A percentile compares a stretch with the other conserved stretches of the same genome.
Conservation (phyloP, 129 eudicot genomes). For the Arctium minus region DNA sequence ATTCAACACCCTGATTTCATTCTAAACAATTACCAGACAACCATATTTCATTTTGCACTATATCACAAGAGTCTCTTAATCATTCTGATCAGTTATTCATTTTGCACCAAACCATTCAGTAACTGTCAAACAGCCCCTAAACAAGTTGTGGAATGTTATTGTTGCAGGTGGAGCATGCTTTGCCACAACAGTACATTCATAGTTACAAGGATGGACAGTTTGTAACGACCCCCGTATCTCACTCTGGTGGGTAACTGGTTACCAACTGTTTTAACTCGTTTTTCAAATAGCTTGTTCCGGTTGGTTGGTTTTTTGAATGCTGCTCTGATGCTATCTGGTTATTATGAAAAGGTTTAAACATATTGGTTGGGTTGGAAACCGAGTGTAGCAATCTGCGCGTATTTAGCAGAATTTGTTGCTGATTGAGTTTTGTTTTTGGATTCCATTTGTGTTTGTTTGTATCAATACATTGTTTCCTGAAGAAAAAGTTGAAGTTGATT, state of each 20-base stretch:
- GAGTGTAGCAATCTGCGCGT: slow-evolving; percentile 18
- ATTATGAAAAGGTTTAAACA: background rate
- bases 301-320: slow-evolving; percentile 8
- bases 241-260: slow-evolving; percentile 67
- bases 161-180: slow-evolving; percentile 76
- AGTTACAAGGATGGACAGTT: slow-evolving; percentile 80
- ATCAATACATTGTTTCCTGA: slow-evolving; percentile 17
- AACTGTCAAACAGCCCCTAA: no score
- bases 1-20: no score
- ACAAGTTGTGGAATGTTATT: background rate
- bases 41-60: no score
- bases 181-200: slow-evolving; percentile 90
- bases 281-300: background rate
- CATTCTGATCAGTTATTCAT: no score
- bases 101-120: no score
- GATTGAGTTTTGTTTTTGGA: slow-evolving; percentile 12
- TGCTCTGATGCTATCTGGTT: background rate
- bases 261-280: background rate
- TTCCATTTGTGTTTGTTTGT: background rate
- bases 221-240: slow-evolving; percentile 82
- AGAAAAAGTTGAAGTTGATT: slow-evolving; percentile 6
- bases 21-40: no score
- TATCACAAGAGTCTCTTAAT: no score
- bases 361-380: background rate
- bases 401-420: slow-evolving; percentile 32